A percentile compares a stretch with the other conserved stretches of the same genome.
Evolutionary conservation across 176 grass and related monocot genomes (phyloP).

Genomic region (Aechmea fasciata): DNA sequence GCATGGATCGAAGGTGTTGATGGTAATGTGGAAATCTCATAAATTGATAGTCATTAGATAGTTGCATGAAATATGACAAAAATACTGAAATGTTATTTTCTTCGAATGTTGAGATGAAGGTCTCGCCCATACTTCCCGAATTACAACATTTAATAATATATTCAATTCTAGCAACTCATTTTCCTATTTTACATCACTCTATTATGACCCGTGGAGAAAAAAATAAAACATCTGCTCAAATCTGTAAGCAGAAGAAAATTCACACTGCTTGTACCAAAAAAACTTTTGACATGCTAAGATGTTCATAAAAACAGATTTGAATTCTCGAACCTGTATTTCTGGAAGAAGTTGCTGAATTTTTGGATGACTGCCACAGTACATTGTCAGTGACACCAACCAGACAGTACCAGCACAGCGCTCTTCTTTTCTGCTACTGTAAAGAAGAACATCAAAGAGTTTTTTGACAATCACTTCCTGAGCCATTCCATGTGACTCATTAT

Average conservation of each 20-base stretch:
- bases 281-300: background rate
- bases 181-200: too few relatives aligned
- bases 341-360: slow-evolving; percentile 89
- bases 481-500: slow-evolving; percentile 44
- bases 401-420: slow-evolving; percentile 87
- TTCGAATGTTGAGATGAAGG: too few relatives aligned
- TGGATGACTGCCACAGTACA: slow-evolving; percentile 83
- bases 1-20: too few relatives aligned
- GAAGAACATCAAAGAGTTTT: slow-evolving; percentile 69
- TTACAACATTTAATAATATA: too few relatives aligned
- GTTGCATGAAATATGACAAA: too few relatives aligned
- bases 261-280: background rate
- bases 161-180: too few relatives aligned
- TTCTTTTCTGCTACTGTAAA: slow-evolving; percentile 95
- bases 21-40: too few relatives aligned
- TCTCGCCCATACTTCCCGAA: too few relatives aligned
- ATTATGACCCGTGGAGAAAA: too few relatives aligned
- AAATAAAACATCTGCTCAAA: background rate
- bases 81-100: too few relatives aligned
- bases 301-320: background rate
- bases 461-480: slow-evolving; percentile 66
- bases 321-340: slow-evolving; percentile 63
- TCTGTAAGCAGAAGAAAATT: background rate
- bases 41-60: too few relatives aligned
- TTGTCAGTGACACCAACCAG: slow-evolving; percentile 88